Evolutionary conservation across 768 basidiomycete species (phyloP), one percentile per base, ranked within the genome.

Genomic region (Auriscalpium microsporum): DNA sequence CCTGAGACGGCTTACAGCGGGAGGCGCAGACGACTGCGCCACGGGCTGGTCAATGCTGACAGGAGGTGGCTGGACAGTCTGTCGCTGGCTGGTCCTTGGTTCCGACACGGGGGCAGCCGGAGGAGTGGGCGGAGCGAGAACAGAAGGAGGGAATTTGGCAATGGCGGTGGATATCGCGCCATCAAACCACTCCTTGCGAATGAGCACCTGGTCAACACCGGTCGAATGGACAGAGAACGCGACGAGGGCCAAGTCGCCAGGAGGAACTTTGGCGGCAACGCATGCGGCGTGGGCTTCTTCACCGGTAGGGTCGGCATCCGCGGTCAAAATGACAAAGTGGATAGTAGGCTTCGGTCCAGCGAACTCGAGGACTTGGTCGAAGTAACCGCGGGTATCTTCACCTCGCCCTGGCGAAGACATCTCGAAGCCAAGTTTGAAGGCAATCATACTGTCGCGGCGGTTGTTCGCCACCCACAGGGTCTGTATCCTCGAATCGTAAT

Each of bases 401-500:
- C 81, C 79, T 23, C 76, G 76, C 14, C 77, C 68, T 44, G 78
- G 78, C 44, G 78, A 75, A 23, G 81, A 74, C 37, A 71, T 65
- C 51, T 90, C 87, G 56, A 87, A 77, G 53, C 80, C 80, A 55
- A 91, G 76, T 68, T 83, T 87, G 65, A 90, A 75, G 13, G 88
- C 90, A 37, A 93, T 80, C 72, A 93, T 76, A 68, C 89, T 91
- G 57, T 90, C 87, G 21, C 90, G 80, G 46, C 87, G 82, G 68
- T 82, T 88, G 66, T 91, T 91, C 52, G 90, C 90, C 17, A 92
- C 78, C 90, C 90, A 93, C 34, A 93, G 74, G 0, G 88, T 91
- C 71, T 87, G 87, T 57, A 92, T 91, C 46, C 87, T 75, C 0
- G 87, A 77, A 71, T 93, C 90, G 65, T 93, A 93, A 63, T 81